Evolutionary conservation across 2,329 filamentous ascomycete species (phyloP).

Genomic region (Aspergillus transmontanensis): DNA sequence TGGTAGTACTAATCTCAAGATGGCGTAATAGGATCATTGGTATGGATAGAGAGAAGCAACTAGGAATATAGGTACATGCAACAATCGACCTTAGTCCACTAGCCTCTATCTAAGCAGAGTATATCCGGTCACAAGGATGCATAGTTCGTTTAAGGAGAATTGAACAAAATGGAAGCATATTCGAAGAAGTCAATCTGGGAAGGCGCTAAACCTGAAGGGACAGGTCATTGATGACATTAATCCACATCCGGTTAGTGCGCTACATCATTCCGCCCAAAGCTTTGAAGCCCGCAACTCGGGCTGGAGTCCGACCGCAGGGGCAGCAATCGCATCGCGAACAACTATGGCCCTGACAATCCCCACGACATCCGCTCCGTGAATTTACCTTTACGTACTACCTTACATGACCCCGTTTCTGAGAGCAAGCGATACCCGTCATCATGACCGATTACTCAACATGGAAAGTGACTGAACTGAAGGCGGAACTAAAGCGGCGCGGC

Average conservation of each 20-base stretch:
- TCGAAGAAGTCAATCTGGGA: not conserved
- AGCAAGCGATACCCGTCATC: conserved; percentile 16
- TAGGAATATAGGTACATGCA: not conserved
- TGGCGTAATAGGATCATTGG: not conserved
- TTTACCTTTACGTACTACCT: not conserved
- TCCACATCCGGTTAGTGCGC: conserved; percentile 17
- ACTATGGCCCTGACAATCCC: conserved; percentile 15
- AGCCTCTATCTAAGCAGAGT: not conserved
- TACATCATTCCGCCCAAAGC: conserved; percentile 19
- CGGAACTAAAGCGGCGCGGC: conserved; percentile 72
- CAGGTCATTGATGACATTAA: not conserved
- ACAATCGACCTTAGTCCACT: not conserved
- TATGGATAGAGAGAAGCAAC: not conserved
- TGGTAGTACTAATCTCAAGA: too few species aligned
- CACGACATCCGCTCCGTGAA: conserved; percentile 4
- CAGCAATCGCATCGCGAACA: conserved; percentile 13
- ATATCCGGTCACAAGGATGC: too few species aligned
- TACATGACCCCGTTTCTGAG: conserved; percentile 8
- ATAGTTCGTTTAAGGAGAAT: too few species aligned
- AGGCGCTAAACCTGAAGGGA: conserved; percentile 1
- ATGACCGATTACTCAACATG: conserved; percentile 61
- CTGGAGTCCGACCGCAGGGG: conserved; percentile 17
- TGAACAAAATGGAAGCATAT: not conserved
- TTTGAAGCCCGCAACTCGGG: conserved; percentile 8
- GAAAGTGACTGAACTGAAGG: conserved; percentile 75